Conservation (phyloP, 345 rosid genomes). For the Populus nigra region DNA sequence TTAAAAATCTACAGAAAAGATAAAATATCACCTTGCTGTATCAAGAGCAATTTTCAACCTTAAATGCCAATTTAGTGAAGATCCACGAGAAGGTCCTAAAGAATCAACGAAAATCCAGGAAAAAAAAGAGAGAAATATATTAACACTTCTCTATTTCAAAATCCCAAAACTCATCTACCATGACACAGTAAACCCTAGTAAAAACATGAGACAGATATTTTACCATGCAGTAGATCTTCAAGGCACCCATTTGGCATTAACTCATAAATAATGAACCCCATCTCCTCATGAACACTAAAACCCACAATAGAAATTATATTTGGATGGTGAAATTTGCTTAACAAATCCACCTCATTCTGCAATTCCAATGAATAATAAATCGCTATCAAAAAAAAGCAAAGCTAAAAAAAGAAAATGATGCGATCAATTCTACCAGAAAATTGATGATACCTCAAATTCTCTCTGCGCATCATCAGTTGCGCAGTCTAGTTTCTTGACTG, state of each 20-base stretch:
- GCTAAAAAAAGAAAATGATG: not conserved
- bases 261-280: constrained; percentile 76
- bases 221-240: constrained; percentile 90
- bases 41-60: constrained; percentile 96
- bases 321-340: constrained; percentile 74
- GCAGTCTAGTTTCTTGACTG: constrained; percentile 84
- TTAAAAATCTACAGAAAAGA: constrained; percentile 5
- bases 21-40: constrained; percentile 68
- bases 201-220: constrained; percentile 5
- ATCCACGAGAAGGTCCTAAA: constrained; percentile 73
- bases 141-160: not conserved
- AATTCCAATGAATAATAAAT: constrained; percentile 14
- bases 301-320: constrained; percentile 77
- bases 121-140: not conserved
- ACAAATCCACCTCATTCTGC: constrained; percentile 84
- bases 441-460: constrained; percentile 64
- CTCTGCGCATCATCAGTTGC: constrained; percentile 56
- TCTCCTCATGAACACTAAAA: constrained; percentile 53
- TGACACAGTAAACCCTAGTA: not conserved
- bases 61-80: constrained; percentile 74
- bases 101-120: not conserved
- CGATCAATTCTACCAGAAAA: not conserved
- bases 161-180: not conserved
- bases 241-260: constrained; percentile 86
- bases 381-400: not conserved